These are phyloP conservation scores for Thielaviopsis ethacetica DNA, from an alignment of 2,329 filamentous ascomycete species.

Conservation along the genomic window DNA sequence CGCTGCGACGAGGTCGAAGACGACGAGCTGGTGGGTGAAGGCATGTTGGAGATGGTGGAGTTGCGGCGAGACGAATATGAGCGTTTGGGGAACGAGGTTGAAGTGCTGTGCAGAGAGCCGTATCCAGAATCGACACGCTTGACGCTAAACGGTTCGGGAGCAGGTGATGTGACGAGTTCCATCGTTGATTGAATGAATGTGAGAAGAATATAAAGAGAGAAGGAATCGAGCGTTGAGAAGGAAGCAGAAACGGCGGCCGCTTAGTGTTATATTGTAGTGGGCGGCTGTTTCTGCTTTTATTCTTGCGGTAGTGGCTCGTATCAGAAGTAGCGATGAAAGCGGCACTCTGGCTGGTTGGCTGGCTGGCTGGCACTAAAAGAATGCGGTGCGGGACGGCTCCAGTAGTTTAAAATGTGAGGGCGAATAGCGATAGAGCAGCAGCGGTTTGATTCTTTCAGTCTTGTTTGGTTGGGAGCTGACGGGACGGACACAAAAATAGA, in stretches of 20 bases:
- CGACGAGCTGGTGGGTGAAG: slow-evolving; percentile 4
- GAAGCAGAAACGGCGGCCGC: not conserved
- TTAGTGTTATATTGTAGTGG: not conserved
- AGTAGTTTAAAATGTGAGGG: not conserved
- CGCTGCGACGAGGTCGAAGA: slow-evolving; percentile 18
- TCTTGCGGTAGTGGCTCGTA: not conserved
- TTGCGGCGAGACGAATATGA: slow-evolving; percentile 18
- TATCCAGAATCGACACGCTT: slow-evolving; percentile 43
- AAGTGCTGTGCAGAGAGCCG: slow-evolving; percentile 29
- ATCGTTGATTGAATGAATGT: not conserved
- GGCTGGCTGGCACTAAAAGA: not conserved
- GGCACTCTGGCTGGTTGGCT: no score
- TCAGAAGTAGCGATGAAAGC: not conserved
- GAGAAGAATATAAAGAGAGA: not conserved
- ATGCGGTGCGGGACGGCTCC: no score
- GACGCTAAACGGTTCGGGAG: slow-evolving; percentile 26
- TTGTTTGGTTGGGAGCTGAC: not conserved
- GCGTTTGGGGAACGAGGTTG: slow-evolving; percentile 24
- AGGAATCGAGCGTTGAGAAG: not conserved
- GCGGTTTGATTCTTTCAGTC: not conserved
- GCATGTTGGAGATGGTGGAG: slow-evolving; percentile 17
- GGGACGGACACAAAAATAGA: not conserved
- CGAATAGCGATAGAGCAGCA: no score
- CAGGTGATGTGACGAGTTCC: not conserved
- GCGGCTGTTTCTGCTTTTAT: not conserved